phyloP scores from a whole-genome alignment of 2,329 filamentous ascomycete species.

The Ophiosphaerella herpotricha region DNA sequence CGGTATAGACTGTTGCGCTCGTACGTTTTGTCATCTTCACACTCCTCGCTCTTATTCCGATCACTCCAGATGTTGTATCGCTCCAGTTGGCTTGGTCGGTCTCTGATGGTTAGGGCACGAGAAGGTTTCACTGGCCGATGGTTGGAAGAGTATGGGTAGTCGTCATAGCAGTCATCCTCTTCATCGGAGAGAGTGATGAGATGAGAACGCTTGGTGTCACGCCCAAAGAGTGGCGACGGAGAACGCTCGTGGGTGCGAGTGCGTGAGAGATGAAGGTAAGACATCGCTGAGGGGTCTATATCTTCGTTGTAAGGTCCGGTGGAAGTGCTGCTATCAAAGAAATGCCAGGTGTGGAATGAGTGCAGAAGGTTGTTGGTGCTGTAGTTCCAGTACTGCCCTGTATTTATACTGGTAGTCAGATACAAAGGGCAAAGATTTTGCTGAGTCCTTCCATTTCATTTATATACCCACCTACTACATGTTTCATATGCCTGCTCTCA shows the following conservation, averaged over 20 bases:
- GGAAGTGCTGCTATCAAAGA: too few relatives aligned
- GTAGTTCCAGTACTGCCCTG: too few relatives aligned
- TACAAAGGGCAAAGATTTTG: too few relatives aligned
- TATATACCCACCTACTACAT: too few relatives aligned
- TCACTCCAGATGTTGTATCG: slow-evolving; percentile 41
- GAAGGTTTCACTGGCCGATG: slow-evolving; percentile 23
- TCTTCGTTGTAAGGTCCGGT: too few relatives aligned
- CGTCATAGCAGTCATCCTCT: slow-evolving; percentile 33
- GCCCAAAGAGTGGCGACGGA: slow-evolving; percentile 21
- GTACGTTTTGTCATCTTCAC: slow-evolving; percentile 8
- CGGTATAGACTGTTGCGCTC: slow-evolving; percentile 1
- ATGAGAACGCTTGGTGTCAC: slow-evolving; percentile 31
- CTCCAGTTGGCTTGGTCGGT: slow-evolving; percentile 33
- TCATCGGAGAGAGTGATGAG: slow-evolving; percentile 27
- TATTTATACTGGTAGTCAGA: too few relatives aligned
- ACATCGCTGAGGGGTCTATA: slow-evolving; percentile 20
- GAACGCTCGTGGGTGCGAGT: slow-evolving; percentile 28
- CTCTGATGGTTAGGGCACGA: slow-evolving; percentile 31
- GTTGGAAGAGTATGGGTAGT: slow-evolving; percentile 34
- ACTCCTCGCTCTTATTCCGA: slow-evolving; percentile 4
- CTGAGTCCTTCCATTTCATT: too few relatives aligned
- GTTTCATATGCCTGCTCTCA: too few relatives aligned
- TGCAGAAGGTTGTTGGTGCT: too few relatives aligned
- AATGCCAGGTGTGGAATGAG: too few relatives aligned
- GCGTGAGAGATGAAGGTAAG: slow-evolving; percentile 26